Evolutionary conservation across 2,329 filamentous ascomycete genomes (phyloP).

Genomic region (Drechslera avenae): DNA sequence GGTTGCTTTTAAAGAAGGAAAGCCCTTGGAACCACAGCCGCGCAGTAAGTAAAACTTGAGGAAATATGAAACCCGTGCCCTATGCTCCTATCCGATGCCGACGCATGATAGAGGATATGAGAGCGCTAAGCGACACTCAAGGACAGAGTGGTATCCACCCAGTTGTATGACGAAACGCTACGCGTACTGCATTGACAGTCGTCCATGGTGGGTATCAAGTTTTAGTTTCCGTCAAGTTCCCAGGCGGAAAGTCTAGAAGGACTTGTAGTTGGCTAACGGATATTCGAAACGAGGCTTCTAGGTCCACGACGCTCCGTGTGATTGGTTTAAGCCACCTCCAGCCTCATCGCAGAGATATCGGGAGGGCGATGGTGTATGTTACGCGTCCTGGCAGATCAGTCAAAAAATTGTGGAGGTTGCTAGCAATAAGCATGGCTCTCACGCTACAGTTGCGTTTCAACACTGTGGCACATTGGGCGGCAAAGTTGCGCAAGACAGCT

Average conservation of each 20-base stretch:
- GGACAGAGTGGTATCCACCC: slow-evolving; percentile 22
- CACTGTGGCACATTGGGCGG: slow-evolving; percentile 12
- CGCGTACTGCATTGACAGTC: slow-evolving; percentile 21
- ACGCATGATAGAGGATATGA: slow-evolving; percentile 31
- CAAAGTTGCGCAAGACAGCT: slow-evolving; percentile 4
- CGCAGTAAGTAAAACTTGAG: slow-evolving; percentile 23
- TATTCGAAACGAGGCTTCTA: slow-evolving; percentile 21
- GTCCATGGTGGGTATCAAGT: slow-evolving; percentile 10
- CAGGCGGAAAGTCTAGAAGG: slow-evolving; percentile 15
- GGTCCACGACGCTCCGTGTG: slow-evolving; percentile 7
- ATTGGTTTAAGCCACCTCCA: slow-evolving; percentile 29
- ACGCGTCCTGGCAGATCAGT: slow-evolving; percentile 41
- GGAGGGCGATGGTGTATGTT: slow-evolving; percentile 31
- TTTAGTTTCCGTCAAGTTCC: slow-evolving; percentile 14
- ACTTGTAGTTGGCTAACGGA: slow-evolving; percentile 13
- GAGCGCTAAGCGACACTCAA: slow-evolving; percentile 23
- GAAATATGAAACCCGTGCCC: slow-evolving; percentile 26
- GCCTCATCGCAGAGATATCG: slow-evolving; percentile 21
- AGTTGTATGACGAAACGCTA: slow-evolving; percentile 26
- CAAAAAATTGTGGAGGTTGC: slow-evolving; percentile 39
- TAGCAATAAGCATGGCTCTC: slow-evolving; percentile 24
- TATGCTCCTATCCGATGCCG: slow-evolving; percentile 11
- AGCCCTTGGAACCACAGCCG: slow-evolving; percentile 16
- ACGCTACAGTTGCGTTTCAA: slow-evolving; percentile 29
- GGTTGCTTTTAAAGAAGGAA: slow-evolving; percentile 35